Conservation (phyloP, 73 alveolate species). For the Symbiodinium pilosum region DNA sequence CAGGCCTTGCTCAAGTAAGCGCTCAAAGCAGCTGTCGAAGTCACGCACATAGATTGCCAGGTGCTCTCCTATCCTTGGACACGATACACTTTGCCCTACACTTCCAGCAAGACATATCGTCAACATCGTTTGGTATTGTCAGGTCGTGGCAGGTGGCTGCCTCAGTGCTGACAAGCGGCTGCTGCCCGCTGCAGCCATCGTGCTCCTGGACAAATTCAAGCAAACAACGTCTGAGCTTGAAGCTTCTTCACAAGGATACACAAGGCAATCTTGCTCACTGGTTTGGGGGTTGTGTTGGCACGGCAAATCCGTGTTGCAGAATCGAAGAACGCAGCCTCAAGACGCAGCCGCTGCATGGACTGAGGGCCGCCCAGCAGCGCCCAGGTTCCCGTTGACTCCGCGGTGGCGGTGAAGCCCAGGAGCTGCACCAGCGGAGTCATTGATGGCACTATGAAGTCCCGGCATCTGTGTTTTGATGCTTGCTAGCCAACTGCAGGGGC, state of each 20-base stretch:
- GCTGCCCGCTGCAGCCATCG: conserved; percentile 42
- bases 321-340: too few species aligned
- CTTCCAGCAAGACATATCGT: not conserved
- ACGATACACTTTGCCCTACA: too few species aligned
- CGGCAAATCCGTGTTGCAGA: too few species aligned
- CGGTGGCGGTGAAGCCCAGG: conserved; percentile 35
- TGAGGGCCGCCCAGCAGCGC: conserved; percentile 62
- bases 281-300: not conserved
- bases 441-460: not conserved
- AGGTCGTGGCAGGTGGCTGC: too few species aligned
- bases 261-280: not conserved
- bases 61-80: conserved; percentile 84
- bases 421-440: not conserved
- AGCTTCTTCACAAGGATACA: not conserved
- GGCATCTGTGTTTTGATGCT: not conserved
- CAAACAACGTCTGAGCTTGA: too few species aligned
- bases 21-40: conserved; percentile 72
- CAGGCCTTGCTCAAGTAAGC: conserved; percentile 40
- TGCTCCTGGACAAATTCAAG: not conserved
- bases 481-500: not conserved
- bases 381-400: not conserved
- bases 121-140: too few species aligned
- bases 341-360: conserved; percentile 17
- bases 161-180: not conserved
- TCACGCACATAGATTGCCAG: conserved; percentile 81